Conservation (phyloP, 495 filamentous ascomycete species). For the Podospora pseudoanserina region DNA sequence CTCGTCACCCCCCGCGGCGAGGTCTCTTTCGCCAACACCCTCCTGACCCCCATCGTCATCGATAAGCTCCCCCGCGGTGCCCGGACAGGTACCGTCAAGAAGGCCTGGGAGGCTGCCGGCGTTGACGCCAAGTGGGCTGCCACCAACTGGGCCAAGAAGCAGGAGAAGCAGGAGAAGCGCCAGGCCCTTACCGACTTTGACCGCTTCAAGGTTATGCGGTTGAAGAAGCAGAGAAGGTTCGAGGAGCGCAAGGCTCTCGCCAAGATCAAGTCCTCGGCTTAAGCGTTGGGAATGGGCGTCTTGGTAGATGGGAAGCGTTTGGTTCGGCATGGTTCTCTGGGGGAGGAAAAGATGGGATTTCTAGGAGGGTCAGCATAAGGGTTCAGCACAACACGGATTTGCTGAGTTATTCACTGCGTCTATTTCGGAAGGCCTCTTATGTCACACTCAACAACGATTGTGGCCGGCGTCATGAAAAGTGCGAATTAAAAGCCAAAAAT, state of each 20-base stretch:
- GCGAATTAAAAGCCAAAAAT: constrained; percentile 39
- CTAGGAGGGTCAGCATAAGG: constrained; percentile 47
- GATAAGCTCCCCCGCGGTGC: constrained; percentile 81
- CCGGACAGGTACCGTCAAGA: constrained; percentile 76
- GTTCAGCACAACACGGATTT: constrained; percentile 42
- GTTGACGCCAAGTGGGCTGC: constrained; percentile 89
- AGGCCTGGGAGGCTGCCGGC: constrained; percentile 78
- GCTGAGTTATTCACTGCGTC: constrained; percentile 47
- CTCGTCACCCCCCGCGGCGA: constrained; percentile 79
- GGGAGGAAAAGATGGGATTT: constrained; percentile 31
- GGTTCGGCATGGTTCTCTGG: constrained; percentile 38
- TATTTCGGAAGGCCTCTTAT: constrained; percentile 53
- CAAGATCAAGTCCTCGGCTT: constrained; percentile 61
- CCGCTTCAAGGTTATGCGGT: constrained; percentile 96
- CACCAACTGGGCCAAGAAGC: constrained; percentile 86
- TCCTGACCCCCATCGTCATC: constrained; percentile 88
- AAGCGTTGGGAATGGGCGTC: constrained; percentile 23
- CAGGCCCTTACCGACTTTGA: constrained; percentile 94
- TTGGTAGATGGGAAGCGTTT: constrained; percentile 31
- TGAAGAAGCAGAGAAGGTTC: constrained; percentile 97
- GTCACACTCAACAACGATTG: constrained; percentile 46
- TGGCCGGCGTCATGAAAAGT: constrained; percentile 47
- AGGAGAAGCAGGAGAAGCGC: constrained; percentile 75
- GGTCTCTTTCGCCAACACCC: constrained; percentile 70
- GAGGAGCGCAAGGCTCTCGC: constrained; percentile 91